phyloP scores from a whole-genome alignment of 2,329 filamentous ascomycete genomes.

The Colletotrichum sansevieriae region DNA sequence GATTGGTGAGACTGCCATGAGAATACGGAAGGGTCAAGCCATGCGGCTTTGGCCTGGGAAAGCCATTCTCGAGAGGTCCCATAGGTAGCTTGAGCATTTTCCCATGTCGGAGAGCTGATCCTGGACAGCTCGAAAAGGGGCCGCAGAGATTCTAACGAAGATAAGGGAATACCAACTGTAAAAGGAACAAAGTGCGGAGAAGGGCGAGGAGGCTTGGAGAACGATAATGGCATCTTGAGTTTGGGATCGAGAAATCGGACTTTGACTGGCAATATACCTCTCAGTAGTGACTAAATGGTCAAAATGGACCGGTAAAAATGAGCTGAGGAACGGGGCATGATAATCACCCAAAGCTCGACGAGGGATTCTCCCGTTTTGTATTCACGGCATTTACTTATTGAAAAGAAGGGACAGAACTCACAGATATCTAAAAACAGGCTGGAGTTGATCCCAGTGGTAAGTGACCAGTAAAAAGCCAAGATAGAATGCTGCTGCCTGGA shows the following conservation, averaged over 20 bases:
- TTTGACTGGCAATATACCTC: not conserved
- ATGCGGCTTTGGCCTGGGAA: not conserved
- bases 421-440: too few relatives aligned
- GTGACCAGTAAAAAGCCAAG: too few relatives aligned
- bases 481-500: too few relatives aligned
- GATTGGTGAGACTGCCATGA: not conserved
- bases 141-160: not conserved
- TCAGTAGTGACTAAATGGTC: not conserved
- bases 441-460: too few relatives aligned
- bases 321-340: too few relatives aligned
- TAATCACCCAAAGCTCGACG: too few relatives aligned
- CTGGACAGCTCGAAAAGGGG: not conserved
- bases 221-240: accelerated
- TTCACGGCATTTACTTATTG: too few relatives aligned
- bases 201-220: accelerated
- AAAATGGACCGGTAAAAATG: too few relatives aligned
- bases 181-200: not conserved
- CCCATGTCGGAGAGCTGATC: not conserved
- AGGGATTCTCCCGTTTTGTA: too few relatives aligned
- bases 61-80: not conserved
- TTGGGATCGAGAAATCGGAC: not conserved
- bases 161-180: not conserved
- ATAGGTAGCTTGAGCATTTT: not conserved
- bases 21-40: not conserved
- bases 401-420: too few relatives aligned